Evolutionary conservation across 768 basidiomycete genomes (phyloP).

Genomic region (Sporobolomyces phaffii): DNA sequence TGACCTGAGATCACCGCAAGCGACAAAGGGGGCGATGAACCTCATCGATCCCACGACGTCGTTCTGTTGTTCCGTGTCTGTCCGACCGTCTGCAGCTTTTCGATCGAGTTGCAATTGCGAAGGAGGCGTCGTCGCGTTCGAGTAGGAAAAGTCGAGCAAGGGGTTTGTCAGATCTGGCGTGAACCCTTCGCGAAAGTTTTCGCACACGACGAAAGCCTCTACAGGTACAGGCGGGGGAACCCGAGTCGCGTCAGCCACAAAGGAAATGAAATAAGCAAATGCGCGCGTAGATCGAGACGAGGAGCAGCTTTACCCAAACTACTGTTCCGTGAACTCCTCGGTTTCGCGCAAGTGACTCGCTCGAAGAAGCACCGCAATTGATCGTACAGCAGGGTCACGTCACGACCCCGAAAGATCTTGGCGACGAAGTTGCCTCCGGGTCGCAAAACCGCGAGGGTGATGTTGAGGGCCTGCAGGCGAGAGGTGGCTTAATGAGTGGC

Average conservation of each 20-base stretch:
- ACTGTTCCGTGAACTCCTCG: constrained; percentile 48
- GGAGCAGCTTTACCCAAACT: constrained; percentile 50
- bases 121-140: not conserved
- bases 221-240: constrained; percentile 1
- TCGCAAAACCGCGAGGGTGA: constrained; percentile 49
- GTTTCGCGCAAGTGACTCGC: constrained; percentile 49
- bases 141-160: constrained; percentile 39
- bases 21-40: constrained; percentile 42
- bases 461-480: constrained; percentile 47
- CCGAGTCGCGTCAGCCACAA: not conserved
- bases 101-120: not conserved
- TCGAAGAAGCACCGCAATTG: constrained; percentile 49
- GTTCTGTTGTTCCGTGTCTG: constrained; percentile 1
- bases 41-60: constrained; percentile 35
- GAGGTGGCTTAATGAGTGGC: not conserved
- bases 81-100: not conserved
- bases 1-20: constrained; percentile 43
- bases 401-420: constrained; percentile 50
- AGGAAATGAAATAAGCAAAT: constrained; percentile 15
- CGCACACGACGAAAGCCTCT: constrained; percentile 51
- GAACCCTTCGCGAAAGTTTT: constrained; percentile 45
- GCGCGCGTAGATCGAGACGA: no score
- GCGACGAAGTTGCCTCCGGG: constrained; percentile 49
- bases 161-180: constrained; percentile 39
- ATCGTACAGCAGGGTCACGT: constrained; percentile 46